Base-by-base conservation (phyloP, 1,139 yeast species). In the Lodderomyces theae region DNA sequence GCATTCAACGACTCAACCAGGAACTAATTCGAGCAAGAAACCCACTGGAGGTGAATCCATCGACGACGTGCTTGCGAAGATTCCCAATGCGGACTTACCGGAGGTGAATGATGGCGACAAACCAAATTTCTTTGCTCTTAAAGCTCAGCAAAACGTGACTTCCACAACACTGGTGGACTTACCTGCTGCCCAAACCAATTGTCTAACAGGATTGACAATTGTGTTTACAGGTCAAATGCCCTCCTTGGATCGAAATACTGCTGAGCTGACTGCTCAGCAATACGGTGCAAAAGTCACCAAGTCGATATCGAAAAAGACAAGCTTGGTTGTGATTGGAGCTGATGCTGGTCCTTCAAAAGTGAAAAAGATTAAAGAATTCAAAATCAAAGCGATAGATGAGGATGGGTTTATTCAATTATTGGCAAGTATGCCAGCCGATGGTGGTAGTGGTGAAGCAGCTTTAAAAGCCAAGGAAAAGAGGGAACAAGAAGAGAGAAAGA, bases 301-400 rank as follows among this genome's bases (percentile, higher is more conserved):
- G 49, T 78, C 96, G 0, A 85, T 92, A 23, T 86, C 94, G 40
- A 81, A 88, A 16, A 86, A 84, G 54, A 94, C 98, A 0, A 79
- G 88, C 28, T 72, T 89, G 36, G 96, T 92, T 5, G 97, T 92
- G 2, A 72, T 94, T 23, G 99, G 99, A 5, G 88, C 79, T 39
- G 97, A 92, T 51, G 98, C 98, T 1, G 99, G 99, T 0, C 97
- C 98, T 1, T 81, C 89, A n/a, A 92, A 92, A 61, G 80, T 92
- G 37, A 79, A 80, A 51, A 87, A 84, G 55, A 92, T 94, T 52
- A 82, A 79, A 52, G 76, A 79, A 41, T 66, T 82, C 49, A 76
- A 78, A 9, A 78, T 87, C 41, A 90, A 90, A 60, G 87, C 95
- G 21, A 85, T 92, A 44, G 82, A 81, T 53, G 96, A 92, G 58